Conservation (phyloP, 2,329 filamentous ascomycete genomes). For the Colletotrichum melonis region DNA sequence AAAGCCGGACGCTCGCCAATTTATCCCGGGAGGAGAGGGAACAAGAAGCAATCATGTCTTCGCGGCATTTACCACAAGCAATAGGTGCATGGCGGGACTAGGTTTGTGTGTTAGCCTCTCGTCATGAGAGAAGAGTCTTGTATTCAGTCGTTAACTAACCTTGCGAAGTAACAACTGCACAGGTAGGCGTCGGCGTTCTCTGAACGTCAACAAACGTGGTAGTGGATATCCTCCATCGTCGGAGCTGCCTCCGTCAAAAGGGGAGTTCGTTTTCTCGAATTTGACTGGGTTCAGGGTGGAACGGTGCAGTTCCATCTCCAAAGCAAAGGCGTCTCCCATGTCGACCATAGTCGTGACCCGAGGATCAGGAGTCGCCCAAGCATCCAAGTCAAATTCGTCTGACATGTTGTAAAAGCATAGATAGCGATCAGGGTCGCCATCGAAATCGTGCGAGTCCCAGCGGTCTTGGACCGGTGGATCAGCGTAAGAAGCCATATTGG, state of each 20-base stretch:
- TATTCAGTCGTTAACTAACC: conserved; percentile 23
- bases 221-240: not conserved
- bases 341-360: not conserved
- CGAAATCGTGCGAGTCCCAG: conserved; percentile 18
- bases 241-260: not conserved
- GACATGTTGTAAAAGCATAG: not conserved
- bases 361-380: not conserved
- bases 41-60: not conserved
- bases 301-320: not conserved
- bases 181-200: not conserved
- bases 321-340: not conserved
- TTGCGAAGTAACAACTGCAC: not conserved
- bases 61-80: not conserved
- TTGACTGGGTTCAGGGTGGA: not conserved
- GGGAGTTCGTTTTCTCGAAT: not conserved
- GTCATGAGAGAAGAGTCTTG: conserved; percentile 8
- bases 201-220: not conserved
- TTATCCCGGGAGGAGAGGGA: not conserved
- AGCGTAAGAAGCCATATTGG: conserved; percentile 15
- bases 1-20: not conserved
- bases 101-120: conserved; percentile 28
- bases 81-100: conserved; percentile 9
- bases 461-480: conserved; percentile 19
- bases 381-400: not conserved
- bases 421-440: conserved; percentile 2